Percentiles rank a stretch among this genome's conserved stretches.
phyloP scores from a whole-genome alignment of 768 basidiomycete species.

The Bullera alba region DNA sequence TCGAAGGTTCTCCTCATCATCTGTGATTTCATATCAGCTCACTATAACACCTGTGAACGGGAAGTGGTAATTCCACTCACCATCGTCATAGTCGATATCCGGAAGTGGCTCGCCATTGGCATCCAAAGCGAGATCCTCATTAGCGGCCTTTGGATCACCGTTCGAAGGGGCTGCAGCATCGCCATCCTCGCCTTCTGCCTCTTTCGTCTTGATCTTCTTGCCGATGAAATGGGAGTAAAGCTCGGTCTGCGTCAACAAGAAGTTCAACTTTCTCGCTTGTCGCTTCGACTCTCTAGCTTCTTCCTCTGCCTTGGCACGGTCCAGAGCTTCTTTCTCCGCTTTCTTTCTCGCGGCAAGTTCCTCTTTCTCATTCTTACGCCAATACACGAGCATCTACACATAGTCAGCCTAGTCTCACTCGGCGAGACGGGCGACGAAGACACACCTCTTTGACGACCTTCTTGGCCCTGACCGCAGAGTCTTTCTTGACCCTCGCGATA shows the following conservation, averaged over 20 bases:
- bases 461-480: slow-evolving; percentile 28
- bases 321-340: slow-evolving; percentile 79
- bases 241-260: slow-evolving; percentile 96
- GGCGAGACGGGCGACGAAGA: neutral
- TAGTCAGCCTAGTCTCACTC: slow-evolving; percentile 1
- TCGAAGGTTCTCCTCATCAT: slow-evolving; percentile 78
- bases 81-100: slow-evolving; percentile 86
- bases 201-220: slow-evolving; percentile 60
- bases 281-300: slow-evolving; percentile 72
- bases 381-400: slow-evolving; percentile 79
- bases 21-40: slow-evolving; percentile 54
- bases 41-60: too few species aligned
- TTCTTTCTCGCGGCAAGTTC: slow-evolving; percentile 86
- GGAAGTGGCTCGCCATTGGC: slow-evolving; percentile 56
- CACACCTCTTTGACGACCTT: slow-evolving; percentile 36
- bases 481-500: slow-evolving; percentile 26
- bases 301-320: slow-evolving; percentile 41
- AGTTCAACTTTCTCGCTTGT: slow-evolving; percentile 93
- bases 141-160: slow-evolving; percentile 3
- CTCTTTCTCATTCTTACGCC: slow-evolving; percentile 97
- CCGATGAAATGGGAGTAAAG: slow-evolving; percentile 99
- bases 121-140: slow-evolving; percentile 48
- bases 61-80: slow-evolving; percentile 53
- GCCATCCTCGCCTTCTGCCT: slow-evolving; percentile 44
- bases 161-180: slow-evolving; percentile 26